Conservation (phyloP, 1,139 yeast species). For the Saccharomyces hybrid region DNA sequence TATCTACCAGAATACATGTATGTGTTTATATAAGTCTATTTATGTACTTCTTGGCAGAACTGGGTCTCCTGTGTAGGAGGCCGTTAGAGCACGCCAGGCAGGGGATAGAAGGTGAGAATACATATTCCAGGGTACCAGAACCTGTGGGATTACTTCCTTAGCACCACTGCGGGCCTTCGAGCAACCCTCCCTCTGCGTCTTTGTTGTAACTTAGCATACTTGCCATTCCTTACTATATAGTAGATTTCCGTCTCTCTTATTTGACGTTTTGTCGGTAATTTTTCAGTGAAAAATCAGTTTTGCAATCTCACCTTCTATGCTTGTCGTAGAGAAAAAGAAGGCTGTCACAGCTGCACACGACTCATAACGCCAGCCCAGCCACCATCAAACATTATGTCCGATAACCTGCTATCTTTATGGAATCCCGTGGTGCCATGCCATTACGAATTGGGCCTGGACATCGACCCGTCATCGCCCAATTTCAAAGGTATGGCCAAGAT, state of each 20-base stretch:
- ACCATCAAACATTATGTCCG: neutral
- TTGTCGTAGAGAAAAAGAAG: neutral
- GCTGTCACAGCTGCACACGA: neutral
- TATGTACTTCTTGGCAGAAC: neutral
- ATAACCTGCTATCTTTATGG: conserved; percentile 4
- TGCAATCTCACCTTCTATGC: neutral
- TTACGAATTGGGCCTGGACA: conserved; percentile 38
- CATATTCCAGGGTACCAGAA: neutral
- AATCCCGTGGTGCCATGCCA: conserved; percentile 34
- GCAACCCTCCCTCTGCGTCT: neutral
- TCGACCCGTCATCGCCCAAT: conserved; percentile 48
- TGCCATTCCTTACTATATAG: neutral
- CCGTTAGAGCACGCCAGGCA: neutral
- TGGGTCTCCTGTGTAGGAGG: neutral
- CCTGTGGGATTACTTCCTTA: neutral
- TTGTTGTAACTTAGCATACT: neutral
- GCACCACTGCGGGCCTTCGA: neutral
- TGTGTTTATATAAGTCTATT: neutral
- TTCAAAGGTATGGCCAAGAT: conserved; percentile 42
- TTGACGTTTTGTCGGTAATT: neutral
- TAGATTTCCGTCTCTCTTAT: neutral
- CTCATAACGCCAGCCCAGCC: neutral
- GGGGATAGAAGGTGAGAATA: neutral
- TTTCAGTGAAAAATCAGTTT: neutral
- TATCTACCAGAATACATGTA: no score